phyloP scores from a whole-genome alignment of 1,284 basidiomycete species.

The Acaromyces ingoldii region DNA sequence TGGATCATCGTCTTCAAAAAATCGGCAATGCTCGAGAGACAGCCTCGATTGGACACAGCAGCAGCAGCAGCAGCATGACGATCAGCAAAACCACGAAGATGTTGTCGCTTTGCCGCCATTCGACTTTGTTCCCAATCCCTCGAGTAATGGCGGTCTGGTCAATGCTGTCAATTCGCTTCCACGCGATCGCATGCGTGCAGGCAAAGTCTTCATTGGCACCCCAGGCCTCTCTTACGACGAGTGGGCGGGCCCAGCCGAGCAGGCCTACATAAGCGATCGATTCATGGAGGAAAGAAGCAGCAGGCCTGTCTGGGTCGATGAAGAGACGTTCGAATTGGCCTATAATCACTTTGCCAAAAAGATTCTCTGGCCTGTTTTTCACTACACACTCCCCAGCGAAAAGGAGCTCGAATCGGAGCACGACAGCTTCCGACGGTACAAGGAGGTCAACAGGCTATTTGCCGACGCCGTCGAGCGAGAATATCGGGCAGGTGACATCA shows the following conservation, averaged over 20 bases:
- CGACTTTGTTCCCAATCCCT: constrained; percentile 43
- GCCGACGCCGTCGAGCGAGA: constrained; percentile 69
- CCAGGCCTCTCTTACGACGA: constrained; percentile 37
- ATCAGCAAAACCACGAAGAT: not conserved
- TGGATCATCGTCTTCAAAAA: too few species aligned
- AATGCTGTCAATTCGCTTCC: constrained; percentile 47
- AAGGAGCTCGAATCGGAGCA: constrained; percentile 76
- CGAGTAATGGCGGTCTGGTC: constrained; percentile 48
- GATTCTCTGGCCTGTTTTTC: constrained; percentile 80
- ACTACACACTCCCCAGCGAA: constrained; percentile 77
- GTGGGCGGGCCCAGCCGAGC: constrained; percentile 41
- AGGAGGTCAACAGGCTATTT: constrained; percentile 74
- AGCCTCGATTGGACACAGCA: not conserved
- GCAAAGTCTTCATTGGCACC: constrained; percentile 45
- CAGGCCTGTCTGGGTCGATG: constrained; percentile 71
- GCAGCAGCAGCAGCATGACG: not conserved
- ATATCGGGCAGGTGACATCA: constrained; percentile 75
- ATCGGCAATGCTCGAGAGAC: too few species aligned
- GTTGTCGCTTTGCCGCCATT: constrained; percentile 31
- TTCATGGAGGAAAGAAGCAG: constrained; percentile 61
- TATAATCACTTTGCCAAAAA: constrained; percentile 87
- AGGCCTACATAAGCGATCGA: constrained; percentile 61
- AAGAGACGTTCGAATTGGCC: constrained; percentile 61
- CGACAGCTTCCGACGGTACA: constrained; percentile 68
- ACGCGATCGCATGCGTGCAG: constrained; percentile 28